phyloP scores from a whole-genome alignment of 2,329 filamentous ascomycete species.

The Botrytis squamosa region DNA sequence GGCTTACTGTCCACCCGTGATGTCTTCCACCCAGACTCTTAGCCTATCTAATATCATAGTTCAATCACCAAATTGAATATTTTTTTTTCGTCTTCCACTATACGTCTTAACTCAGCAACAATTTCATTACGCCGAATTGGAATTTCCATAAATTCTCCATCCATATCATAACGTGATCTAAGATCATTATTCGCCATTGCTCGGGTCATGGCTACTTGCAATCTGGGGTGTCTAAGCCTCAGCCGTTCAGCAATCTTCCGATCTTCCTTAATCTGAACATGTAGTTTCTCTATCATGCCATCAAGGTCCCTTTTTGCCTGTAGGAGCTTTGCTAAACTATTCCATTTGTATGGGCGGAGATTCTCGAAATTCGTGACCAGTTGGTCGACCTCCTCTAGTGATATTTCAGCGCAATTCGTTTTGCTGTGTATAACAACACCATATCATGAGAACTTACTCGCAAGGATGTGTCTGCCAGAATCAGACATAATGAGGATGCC shows the following conservation, averaged over 20 bases:
- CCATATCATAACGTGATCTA: not conserved
- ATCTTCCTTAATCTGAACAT: not conserved
- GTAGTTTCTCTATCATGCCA: accelerated
- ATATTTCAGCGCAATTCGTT: not conserved
- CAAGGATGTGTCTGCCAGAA: not conserved
- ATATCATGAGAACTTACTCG: not conserved
- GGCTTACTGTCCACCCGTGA: no score
- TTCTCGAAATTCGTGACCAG: not conserved
- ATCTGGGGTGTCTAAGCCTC: not conserved
- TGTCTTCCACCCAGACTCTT: not conserved
- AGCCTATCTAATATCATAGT: not conserved
- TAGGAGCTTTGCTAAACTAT: not conserved
- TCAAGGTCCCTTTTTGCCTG: not conserved
- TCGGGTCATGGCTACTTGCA: not conserved
- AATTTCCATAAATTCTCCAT: accelerated
- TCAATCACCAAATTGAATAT: not conserved
- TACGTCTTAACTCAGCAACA: accelerated
- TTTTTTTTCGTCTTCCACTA: accelerated
- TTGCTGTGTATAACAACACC: not conserved
- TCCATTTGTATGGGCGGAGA: not conserved
- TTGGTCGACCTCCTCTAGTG: not conserved
- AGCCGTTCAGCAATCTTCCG: not conserved
- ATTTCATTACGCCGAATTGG: accelerated
- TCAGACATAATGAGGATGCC: not conserved
- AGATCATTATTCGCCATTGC: accelerated